Conservation (phyloP, 768 basidiomycete genomes). For the Suillus subaureus region DNA sequence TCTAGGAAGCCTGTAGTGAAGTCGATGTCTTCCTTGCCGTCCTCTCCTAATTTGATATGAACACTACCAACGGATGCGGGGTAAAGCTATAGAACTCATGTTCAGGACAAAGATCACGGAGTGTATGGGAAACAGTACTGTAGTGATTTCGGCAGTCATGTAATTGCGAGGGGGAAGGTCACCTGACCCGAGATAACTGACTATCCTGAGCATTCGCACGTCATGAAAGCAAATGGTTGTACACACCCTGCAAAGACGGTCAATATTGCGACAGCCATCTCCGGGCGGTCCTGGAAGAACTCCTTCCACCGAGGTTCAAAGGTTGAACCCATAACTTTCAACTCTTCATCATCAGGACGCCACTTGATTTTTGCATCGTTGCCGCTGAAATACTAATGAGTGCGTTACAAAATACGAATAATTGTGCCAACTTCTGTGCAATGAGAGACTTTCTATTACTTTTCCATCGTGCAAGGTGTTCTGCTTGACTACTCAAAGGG, state of each 20-base stretch:
- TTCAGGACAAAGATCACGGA: not conserved
- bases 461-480: slow-evolving; percentile 30
- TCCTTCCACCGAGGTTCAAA: slow-evolving; percentile 24
- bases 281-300: slow-evolving; percentile 18
- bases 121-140: slow-evolving; percentile 24
- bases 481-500: not conserved
- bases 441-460: slow-evolving; percentile 45
- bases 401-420: not conserved
- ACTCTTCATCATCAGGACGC: slow-evolving; percentile 24
- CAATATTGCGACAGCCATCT: slow-evolving; percentile 21
- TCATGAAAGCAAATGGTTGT: not conserved
- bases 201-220: not conserved
- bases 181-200: not conserved
- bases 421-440: slow-evolving; percentile 49
- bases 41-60: slow-evolving; percentile 45
- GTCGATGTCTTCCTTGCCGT: slow-evolving; percentile 40
- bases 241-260: slow-evolving; percentile 10
- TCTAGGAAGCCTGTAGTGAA: slow-evolving; percentile 53
- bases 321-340: slow-evolving; percentile 21
- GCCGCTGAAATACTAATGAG: slow-evolving; percentile 13
- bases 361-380: slow-evolving; percentile 26
- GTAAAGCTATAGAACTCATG: slow-evolving; percentile 31
- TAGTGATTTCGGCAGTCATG: slow-evolving; percentile 28
- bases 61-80: slow-evolving; percentile 49
- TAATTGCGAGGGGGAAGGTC: slow-evolving; percentile 18